phyloP scores from a whole-genome alignment of 305 asterid species.

The Fraxinus velutina region DNA sequence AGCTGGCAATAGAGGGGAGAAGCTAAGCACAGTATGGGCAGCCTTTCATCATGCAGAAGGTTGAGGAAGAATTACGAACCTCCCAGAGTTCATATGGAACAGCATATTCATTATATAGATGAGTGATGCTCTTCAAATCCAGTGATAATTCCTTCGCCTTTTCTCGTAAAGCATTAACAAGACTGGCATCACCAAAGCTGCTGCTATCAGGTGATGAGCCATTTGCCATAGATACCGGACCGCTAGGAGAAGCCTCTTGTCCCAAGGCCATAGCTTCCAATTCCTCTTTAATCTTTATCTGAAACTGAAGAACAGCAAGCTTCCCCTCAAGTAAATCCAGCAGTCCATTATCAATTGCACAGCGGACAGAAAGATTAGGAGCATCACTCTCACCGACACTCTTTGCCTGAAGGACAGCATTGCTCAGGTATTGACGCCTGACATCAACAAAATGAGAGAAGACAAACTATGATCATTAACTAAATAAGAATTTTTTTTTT shows the following conservation, averaged over 20 bases:
- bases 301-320: conserved; percentile 94
- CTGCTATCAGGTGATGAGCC: conserved; percentile 39
- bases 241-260: conserved; percentile 50
- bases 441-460: conserved; percentile 31
- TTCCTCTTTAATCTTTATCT: conserved; percentile 83
- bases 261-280: conserved; percentile 65
- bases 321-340: conserved; percentile 95
- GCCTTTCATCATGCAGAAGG: conserved; percentile 1
- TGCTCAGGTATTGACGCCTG: conserved; percentile 96
- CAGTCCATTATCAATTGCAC: conserved; percentile 72
- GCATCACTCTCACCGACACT: conserved; percentile 61
- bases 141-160: conserved; percentile 72
- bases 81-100: conserved; percentile 94
- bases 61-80: conserved; percentile 45
- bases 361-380: conserved; percentile 48
- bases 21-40: conserved; percentile 15
- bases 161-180: conserved; percentile 38
- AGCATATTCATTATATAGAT: conserved; percentile 89
- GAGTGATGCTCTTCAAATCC: conserved; percentile 88
- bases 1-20: conserved; percentile 14
- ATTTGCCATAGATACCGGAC: conserved; percentile 43
- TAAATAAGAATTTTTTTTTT: background rate
- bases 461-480: conserved; percentile 26
- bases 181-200: conserved; percentile 35
- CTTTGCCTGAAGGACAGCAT: conserved; percentile 96